Evolutionary conservation across 768 basidiomycete species (phyloP).

Genomic region (Calocybe cyanea): DNA sequence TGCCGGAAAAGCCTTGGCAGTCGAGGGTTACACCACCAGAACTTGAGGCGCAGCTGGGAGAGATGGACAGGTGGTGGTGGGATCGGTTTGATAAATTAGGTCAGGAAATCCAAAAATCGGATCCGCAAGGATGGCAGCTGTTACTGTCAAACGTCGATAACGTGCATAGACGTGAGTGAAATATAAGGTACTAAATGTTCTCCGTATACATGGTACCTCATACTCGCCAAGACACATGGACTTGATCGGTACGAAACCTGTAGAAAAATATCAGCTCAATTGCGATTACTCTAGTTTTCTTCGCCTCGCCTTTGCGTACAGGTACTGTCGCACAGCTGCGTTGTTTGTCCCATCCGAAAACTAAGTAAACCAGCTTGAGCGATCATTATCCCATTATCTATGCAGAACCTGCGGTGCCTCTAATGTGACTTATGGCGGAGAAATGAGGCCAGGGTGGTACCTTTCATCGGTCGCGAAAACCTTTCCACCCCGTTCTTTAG

Average conservation of each 20-base stretch:
- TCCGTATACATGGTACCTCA: background rate
- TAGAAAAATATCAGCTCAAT: conserved; percentile 1
- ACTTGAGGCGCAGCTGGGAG: conserved; percentile 40
- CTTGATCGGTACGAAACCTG: conserved; percentile 94
- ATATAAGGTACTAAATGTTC: conserved; percentile 1
- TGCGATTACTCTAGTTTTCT: background rate
- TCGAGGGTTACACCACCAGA: conserved; percentile 38
- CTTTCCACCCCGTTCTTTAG: conserved; percentile 77
- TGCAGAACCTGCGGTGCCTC: conserved; percentile 74
- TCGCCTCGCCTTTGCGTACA: conserved; percentile 83
- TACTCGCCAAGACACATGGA: conserved; percentile 83
- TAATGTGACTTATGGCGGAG: background rate
- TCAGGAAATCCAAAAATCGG: conserved; percentile 36
- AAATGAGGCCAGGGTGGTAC: conserved; percentile 35
- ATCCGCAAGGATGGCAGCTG: conserved; percentile 48
- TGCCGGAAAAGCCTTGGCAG: conserved; percentile 85
- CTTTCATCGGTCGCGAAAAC: conserved; percentile 97
- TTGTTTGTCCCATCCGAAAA: conserved; percentile 85
- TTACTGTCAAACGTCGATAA: conserved; percentile 48
- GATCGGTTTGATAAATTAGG: conserved; percentile 49
- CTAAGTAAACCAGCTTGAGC: conserved; percentile 94
- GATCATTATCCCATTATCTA: conserved; percentile 99
- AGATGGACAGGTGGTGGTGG: conserved; percentile 80
- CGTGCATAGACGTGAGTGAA: conserved; percentile 4
- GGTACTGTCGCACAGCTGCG: conserved; percentile 72